Evolutionary conservation across 2,329 filamentous ascomycete species (phyloP), one percentile per base, ranked within the genome.

Genomic region (Microdochium paspali): DNA sequence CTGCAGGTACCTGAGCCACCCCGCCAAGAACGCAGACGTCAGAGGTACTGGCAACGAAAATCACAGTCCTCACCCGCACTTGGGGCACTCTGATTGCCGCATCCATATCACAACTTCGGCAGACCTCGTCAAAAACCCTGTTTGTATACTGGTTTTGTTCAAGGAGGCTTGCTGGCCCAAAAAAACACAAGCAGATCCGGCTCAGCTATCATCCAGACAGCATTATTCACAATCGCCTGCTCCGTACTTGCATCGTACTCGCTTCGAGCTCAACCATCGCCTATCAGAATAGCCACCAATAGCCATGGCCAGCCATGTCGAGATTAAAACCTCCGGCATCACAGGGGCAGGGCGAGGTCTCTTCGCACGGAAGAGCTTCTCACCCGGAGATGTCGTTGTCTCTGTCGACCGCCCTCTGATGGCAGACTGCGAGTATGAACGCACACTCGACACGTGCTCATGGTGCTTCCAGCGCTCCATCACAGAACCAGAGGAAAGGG

Each of bases 381-480:
- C 51, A 15, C 58, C 58, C 2, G 58, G 58, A 21, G 57, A 60
- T 26, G 26, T 51, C 1, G 50, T 60, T 31, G 44, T 54, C 7
- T 25, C 50, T 10, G 42, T 60, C 20, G 56, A 57, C 44, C 56
- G 58, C 15, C 57, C 58, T 18, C 50, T 56, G 23, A 51, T 60
- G 20, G 50, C 55, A 7, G 58, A 61, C 44, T 52, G 57, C 20
- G 53, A 57, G 23, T 25, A 40, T 3, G 53, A 53, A 1, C 57
- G 54, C 21, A 49, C 56, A 53, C 46, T 46, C 10, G 58, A 61
- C 49, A 60, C 56, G 7, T 61, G 58, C 46, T 55, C 51, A 24
- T 61, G 58, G 58, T 61, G 58, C 45, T 55, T 54, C 24, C 58
- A 61, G 20, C 58, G 58, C 26, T 52, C 43, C 10, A 54, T 53